phyloP scores from a whole-genome alignment of 73 alveolate genomes.

The Paramecium bursaria region DNA sequence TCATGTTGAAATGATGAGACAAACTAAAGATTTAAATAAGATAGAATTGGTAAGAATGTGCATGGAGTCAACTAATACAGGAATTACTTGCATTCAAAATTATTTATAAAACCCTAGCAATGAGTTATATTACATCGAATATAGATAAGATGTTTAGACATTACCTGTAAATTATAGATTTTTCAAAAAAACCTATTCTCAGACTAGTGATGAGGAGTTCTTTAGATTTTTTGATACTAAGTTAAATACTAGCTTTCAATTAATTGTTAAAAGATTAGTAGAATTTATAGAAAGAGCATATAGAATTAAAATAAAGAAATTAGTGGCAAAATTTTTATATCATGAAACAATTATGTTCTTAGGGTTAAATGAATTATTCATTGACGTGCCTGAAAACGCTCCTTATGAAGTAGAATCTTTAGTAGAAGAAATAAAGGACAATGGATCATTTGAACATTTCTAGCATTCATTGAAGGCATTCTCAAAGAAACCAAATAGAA shows the following conservation, averaged over 20 bases:
- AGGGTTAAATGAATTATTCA: constrained; percentile 63
- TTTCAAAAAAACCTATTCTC: constrained; percentile 54
- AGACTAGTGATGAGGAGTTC: constrained; percentile 52
- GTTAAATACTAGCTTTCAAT: constrained; percentile 1
- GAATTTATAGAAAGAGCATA: constrained; percentile 70
- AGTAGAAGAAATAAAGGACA: constrained; percentile 38
- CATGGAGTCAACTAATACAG: constrained; percentile 37
- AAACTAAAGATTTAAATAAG: constrained; percentile 12
- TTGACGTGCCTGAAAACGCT: constrained; percentile 59
- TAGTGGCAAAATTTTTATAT: constrained; percentile 62
- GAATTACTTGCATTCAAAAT: background rate
- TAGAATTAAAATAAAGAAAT: constrained; percentile 61
- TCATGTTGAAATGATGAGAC: background rate
- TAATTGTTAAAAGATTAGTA: constrained; percentile 40
- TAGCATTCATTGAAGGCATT: background rate
- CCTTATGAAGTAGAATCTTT: constrained; percentile 39
- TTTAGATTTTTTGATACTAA: constrained; percentile 45
- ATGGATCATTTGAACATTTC: constrained; percentile 54
- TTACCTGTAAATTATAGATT: constrained; percentile 64
- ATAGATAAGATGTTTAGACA: constrained; percentile 59
- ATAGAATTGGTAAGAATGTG: constrained; percentile 27
- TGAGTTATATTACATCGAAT: constrained; percentile 65
- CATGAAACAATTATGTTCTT: constrained; percentile 39
- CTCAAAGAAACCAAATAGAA: background rate
- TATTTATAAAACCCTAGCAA: constrained; percentile 6